A percentile compares a stretch with the other conserved stretches of the same genome.
Evolutionary conservation across 257 asterid species (phyloP).

Genomic region (Henckelia pumila): DNA sequence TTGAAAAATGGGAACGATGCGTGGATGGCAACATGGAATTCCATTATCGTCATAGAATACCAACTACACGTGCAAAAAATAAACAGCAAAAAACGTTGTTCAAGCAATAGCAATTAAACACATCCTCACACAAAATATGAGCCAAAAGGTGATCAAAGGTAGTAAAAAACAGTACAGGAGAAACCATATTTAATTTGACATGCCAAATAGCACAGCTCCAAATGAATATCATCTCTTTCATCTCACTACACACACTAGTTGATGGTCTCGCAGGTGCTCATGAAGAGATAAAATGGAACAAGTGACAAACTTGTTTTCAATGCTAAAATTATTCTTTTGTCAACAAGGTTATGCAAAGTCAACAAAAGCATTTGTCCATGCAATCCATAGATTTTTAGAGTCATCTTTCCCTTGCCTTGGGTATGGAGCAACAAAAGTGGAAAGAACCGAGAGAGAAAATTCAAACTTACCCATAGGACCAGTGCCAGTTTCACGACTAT

Average conservation of each 20-base stretch:
- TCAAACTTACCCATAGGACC: constrained; percentile 95
- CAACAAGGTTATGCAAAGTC: background rate
- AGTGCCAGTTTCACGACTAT: constrained; percentile 78
- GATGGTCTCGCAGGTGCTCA: background rate
- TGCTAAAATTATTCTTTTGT: background rate
- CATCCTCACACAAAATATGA: background rate
- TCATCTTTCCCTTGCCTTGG: background rate
- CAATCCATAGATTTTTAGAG: background rate
- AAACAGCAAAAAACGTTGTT: background rate
- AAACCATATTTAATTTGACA: background rate
- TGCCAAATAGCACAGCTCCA: background rate
- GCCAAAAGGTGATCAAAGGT: background rate
- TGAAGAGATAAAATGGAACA: constrained; percentile 26
- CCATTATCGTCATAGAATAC: too few relatives aligned
- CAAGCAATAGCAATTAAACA: background rate
- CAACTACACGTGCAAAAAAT: background rate
- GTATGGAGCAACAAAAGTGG: background rate
- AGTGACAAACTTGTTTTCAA: constrained; percentile 27
- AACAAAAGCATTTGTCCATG: background rate
- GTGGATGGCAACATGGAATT: too few relatives aligned
- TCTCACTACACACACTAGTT: too few relatives aligned
- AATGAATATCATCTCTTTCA: background rate
- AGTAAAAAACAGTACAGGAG: background rate
- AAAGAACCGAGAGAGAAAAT: constrained; percentile 15
- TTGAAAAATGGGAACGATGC: too few relatives aligned